Percentiles rank a stretch among this genome's conserved stretches.
Evolutionary conservation across 2,329 filamentous ascomycete species (phyloP).

Genomic region (Trichoderma simmonsii): DNA sequence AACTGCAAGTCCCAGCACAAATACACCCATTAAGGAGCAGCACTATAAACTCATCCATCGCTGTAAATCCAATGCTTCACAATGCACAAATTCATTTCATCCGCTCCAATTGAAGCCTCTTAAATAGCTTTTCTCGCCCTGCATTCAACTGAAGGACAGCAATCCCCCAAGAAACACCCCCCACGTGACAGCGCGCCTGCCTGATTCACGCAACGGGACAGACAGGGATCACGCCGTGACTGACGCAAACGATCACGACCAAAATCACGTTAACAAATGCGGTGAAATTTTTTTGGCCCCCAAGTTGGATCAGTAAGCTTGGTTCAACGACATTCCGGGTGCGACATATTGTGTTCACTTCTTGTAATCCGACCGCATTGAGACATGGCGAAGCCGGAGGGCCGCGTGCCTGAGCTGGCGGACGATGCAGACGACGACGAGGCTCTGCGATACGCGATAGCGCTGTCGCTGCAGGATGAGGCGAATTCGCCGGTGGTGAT

Average conservation of each 20-base stretch:
- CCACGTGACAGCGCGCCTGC: conserved; percentile 12
- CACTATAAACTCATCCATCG: not conserved
- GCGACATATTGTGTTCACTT: not conserved
- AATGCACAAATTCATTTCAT: not conserved
- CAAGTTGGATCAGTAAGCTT: not conserved
- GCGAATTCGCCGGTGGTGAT: not conserved
- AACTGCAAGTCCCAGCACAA: not conserved
- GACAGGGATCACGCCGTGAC: not conserved
- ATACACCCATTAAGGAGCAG: not conserved
- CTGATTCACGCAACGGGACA: not conserved
- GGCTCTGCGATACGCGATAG: conserved; percentile 59
- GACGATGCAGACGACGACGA: conserved; percentile 52
- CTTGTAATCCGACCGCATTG: not conserved
- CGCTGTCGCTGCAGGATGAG: conserved; percentile 48
- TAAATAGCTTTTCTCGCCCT: too few species aligned
- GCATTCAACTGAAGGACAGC: not conserved
- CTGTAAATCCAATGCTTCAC: not conserved
- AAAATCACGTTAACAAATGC: not conserved
- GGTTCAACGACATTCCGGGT: not conserved
- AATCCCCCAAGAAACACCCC: not conserved
- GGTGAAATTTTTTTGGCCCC: not conserved
- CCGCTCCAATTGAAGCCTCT: too few species aligned
- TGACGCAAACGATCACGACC: conserved; percentile 17
- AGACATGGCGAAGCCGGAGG: not conserved
- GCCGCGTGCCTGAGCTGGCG: conserved; percentile 26